Evolutionary conservation across 1,284 basidiomycete species (phyloP).

Genomic region (Moesziomyces aphidis): DNA sequence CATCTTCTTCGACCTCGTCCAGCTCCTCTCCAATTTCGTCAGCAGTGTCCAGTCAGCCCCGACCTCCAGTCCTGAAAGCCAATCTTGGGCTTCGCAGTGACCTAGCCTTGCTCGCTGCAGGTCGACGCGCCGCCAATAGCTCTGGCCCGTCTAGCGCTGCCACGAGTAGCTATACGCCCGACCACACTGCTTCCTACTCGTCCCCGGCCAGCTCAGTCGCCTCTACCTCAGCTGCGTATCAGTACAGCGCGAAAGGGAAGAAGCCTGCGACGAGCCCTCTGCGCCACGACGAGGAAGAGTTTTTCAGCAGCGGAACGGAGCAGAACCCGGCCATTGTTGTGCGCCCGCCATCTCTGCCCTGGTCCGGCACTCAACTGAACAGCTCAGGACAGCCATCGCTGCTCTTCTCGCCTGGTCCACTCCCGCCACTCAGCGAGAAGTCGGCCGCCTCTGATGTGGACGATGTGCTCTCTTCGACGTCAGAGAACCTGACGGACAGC

Average conservation of each 20-base stretch:
- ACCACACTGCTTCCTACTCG: neutral
- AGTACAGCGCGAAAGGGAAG: conserved; percentile 18
- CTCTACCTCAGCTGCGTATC: neutral
- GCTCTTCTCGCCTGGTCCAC: conserved; percentile 5
- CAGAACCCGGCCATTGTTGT: neutral
- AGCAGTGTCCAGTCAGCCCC: neutral
- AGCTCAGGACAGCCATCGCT: conserved; percentile 6
- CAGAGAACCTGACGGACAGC: conserved; percentile 17
- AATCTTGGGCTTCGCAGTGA: conserved; percentile 17
- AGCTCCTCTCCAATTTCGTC: conserved; percentile 3
- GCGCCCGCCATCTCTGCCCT: neutral
- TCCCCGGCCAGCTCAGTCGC: conserved; percentile 15
- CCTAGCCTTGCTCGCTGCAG: conserved; percentile 24
- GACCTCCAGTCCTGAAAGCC: neutral
- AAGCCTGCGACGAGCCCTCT: conserved; percentile 4
- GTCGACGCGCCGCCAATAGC: conserved; percentile 18
- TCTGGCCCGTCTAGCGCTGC: conserved; percentile 21
- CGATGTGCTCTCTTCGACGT: conserved; percentile 13
- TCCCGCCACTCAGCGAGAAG: conserved; percentile 36
- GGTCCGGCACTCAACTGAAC: neutral
- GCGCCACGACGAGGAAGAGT: conserved; percentile 16
- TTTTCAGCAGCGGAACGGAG: conserved; percentile 6
- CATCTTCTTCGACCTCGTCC: neutral
- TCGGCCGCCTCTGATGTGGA: conserved; percentile 29
- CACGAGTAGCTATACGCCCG: conserved; percentile 7